phyloP scores from a whole-genome alignment of 768 basidiomycete species.

The Dioszegia aurantiaca region DNA sequence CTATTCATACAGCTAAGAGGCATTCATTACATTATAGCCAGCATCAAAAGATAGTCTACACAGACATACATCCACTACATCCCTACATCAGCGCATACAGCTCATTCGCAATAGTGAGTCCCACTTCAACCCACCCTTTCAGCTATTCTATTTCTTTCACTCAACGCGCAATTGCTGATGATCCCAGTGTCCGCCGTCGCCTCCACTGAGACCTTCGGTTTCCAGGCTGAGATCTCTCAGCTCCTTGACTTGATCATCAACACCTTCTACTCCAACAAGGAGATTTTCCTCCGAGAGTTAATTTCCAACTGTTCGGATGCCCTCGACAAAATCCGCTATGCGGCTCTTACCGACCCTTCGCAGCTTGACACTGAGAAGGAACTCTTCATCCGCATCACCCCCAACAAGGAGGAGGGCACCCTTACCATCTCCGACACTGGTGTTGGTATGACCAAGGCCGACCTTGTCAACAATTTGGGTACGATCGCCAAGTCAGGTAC shows the following conservation, averaged over 20 bases:
- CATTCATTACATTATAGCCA: neutral
- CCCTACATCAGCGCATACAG: neutral
- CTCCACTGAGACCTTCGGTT: slow-evolving; percentile 49
- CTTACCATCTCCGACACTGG: slow-evolving; percentile 91
- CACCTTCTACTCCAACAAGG: slow-evolving; percentile 99
- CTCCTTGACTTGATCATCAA: slow-evolving; percentile 98
- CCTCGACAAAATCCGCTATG: slow-evolving; percentile 97
- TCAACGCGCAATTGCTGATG: neutral
- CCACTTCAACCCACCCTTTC: neutral
- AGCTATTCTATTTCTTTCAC: neutral
- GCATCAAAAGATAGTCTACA: slow-evolving; percentile 3
- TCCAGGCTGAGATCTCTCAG: slow-evolving; percentile 91
- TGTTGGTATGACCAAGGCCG: slow-evolving; percentile 99
- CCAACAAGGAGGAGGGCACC: slow-evolving; percentile 92
- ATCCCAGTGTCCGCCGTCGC: slow-evolving; percentile 9
- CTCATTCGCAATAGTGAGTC: neutral
- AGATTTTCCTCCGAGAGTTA: slow-evolving; percentile 98
- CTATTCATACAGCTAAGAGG: neutral
- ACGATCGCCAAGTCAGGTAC: slow-evolving; percentile 57
- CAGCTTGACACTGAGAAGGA: slow-evolving; percentile 88
- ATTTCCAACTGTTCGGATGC: slow-evolving; percentile 96
- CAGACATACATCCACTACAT: slow-evolving; percentile 1
- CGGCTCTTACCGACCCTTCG: slow-evolving; percentile 87
- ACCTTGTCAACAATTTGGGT: slow-evolving; percentile 94
- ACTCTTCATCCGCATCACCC: slow-evolving; percentile 86